phyloP scores from a whole-genome alignment of 1,284 basidiomycete genomes.

The Violaceomyces palustris region DNA sequence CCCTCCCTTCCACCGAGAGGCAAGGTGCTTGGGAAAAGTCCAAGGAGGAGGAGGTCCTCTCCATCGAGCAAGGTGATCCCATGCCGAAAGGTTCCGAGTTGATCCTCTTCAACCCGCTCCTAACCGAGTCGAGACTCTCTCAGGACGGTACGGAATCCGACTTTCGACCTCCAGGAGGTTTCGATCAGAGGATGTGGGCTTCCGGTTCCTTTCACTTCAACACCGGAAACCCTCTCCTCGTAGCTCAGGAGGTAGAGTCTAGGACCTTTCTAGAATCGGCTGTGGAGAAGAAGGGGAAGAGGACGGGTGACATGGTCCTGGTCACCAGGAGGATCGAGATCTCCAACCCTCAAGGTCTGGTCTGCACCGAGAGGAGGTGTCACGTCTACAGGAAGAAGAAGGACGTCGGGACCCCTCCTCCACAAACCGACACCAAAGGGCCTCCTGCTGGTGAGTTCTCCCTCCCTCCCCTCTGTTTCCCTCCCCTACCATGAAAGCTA shows the following conservation, averaged over 20 bases:
- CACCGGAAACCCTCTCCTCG: slow-evolving; percentile 3
- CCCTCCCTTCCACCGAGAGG: too few relatives aligned
- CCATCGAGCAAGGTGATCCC: background rate
- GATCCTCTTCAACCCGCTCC: slow-evolving; percentile 21
- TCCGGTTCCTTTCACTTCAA: slow-evolving; percentile 25
- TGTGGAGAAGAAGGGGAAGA: slow-evolving; percentile 13
- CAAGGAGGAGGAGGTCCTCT: slow-evolving; percentile 6
- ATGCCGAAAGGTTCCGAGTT: slow-evolving; percentile 19
- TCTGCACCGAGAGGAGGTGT: slow-evolving; percentile 14
- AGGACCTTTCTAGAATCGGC: slow-evolving; percentile 13
- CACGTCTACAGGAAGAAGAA: slow-evolving; percentile 24
- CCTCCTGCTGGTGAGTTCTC: too few relatives aligned
- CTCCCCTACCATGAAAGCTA: too few relatives aligned
- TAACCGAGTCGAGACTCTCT: slow-evolving; percentile 11
- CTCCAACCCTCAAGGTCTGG: slow-evolving; percentile 1
- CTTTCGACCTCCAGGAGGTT: slow-evolving; percentile 19
- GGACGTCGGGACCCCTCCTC: too few relatives aligned
- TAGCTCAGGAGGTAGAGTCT: slow-evolving; percentile 12
- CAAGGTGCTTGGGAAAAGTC: too few relatives aligned
- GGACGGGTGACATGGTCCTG: slow-evolving; percentile 23
- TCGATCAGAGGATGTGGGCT: slow-evolving; percentile 30
- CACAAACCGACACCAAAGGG: too few relatives aligned
- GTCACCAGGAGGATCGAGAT: slow-evolving; percentile 18
- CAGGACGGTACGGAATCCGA: slow-evolving; percentile 15
- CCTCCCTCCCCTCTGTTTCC: too few relatives aligned